phyloP scores from a whole-genome alignment of 2,329 filamentous ascomycete genomes.

The Teratosphaeria gauchensis region DNA sequence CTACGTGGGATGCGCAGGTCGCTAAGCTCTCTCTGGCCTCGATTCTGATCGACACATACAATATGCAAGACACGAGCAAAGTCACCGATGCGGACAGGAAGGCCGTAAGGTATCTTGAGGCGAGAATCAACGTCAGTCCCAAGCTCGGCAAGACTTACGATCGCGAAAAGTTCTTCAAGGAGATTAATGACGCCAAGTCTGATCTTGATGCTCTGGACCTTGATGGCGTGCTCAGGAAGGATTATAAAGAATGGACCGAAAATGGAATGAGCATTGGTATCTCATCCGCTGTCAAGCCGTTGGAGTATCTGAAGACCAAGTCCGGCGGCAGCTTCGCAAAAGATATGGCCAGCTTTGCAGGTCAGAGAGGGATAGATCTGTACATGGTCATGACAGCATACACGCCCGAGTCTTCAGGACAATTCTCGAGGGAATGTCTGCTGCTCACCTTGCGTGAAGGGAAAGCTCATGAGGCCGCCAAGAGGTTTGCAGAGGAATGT shows the following conservation, averaged over 20 bases:
- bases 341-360: constrained; percentile 44
- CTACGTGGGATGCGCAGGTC: constrained; percentile 47
- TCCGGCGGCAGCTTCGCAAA: constrained; percentile 43
- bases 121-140: constrained; percentile 34
- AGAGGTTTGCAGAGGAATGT: constrained; percentile 44
- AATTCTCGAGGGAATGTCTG: constrained; percentile 57
- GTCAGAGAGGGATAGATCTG: constrained; percentile 52
- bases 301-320: constrained; percentile 50
- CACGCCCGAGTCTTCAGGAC: constrained; percentile 36
- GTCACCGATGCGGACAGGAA: constrained; percentile 52
- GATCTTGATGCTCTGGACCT: constrained; percentile 53
- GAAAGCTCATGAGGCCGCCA: constrained; percentile 40
- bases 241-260: constrained; percentile 73
- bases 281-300: constrained; percentile 52
- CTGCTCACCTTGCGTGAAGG: constrained; percentile 49
- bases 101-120: constrained; percentile 52
- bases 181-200: constrained; percentile 56
- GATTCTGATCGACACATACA: constrained; percentile 63
- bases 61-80: constrained; percentile 51
- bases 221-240: constrained; percentile 64
- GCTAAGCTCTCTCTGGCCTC: constrained; percentile 60
- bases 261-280: constrained; percentile 52
- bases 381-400: constrained; percentile 62
- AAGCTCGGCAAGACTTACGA: constrained; percentile 39
- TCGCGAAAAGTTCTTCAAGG: constrained; percentile 46